phyloP scores from a whole-genome alignment of 805 yeast genomes.

The Wickerhamiella azymoides region DNA sequence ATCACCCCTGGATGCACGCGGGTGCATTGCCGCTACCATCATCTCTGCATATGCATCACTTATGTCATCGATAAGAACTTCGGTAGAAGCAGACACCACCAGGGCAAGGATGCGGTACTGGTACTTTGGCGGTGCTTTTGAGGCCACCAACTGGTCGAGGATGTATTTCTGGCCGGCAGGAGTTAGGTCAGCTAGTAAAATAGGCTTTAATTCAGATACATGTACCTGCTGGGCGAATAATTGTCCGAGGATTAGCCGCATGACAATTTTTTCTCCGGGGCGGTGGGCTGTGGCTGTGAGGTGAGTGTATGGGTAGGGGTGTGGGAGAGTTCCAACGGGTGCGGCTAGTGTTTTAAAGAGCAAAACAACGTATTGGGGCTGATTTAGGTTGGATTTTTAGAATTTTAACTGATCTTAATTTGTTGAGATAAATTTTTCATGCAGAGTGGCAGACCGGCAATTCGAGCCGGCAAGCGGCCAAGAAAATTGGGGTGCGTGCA shows the following conservation, averaged over 20 bases:
- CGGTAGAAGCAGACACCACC: neutral
- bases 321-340: too few relatives aligned
- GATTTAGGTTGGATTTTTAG: too few relatives aligned
- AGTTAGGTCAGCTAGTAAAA: neutral
- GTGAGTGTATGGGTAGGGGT: too few relatives aligned
- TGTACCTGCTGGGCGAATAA: slow-evolving; percentile 17
- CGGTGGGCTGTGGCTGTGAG: neutral
- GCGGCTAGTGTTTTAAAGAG: too few relatives aligned
- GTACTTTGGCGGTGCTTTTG: slow-evolving; percentile 8
- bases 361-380: too few relatives aligned
- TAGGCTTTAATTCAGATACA: neutral
- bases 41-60: slow-evolving; percentile 2
- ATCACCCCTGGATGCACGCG: neutral
- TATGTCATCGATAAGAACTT: slow-evolving; percentile 1
- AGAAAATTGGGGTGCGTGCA: too few relatives aligned
- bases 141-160: neutral
- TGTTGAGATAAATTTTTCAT: neutral
- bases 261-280: neutral
- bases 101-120: slow-evolving; percentile 8
- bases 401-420: too few relatives aligned
- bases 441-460: neutral
- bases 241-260: neutral
- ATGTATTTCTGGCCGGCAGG: slow-evolving; percentile 8
- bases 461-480: neutral
- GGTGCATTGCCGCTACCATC: neutral